Evolutionary conservation across 2,329 filamentous ascomycete genomes (phyloP).

Genomic region (Sporothrix euskadiensis): DNA sequence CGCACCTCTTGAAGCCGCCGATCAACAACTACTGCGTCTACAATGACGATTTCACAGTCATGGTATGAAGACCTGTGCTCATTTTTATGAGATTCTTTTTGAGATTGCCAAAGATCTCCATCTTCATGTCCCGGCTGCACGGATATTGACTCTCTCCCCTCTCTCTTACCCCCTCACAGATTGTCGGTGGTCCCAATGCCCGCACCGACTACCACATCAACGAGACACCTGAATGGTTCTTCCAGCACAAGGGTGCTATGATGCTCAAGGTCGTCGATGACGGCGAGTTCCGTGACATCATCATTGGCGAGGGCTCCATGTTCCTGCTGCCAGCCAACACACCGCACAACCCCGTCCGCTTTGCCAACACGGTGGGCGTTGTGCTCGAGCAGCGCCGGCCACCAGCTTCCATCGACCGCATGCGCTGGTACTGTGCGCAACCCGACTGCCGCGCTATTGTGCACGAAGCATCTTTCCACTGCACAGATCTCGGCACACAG

Average conservation of each 20-base stretch:
- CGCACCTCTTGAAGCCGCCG: slow-evolving; percentile 87
- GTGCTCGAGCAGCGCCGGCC: slow-evolving; percentile 86
- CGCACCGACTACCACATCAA: slow-evolving; percentile 99
- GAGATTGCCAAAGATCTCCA: not conserved
- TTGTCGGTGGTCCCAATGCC: slow-evolving; percentile 89
- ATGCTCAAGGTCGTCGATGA: slow-evolving; percentile 85
- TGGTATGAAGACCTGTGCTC: slow-evolving; percentile 53
- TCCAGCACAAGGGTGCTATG: slow-evolving; percentile 92
- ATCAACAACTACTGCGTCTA: slow-evolving; percentile 99
- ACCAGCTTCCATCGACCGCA: slow-evolving; percentile 66
- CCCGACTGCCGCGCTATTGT: slow-evolving; percentile 65
- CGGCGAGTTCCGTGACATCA: slow-evolving; percentile 72
- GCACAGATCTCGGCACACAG: slow-evolving; percentile 87
- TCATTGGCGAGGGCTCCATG: slow-evolving; percentile 90
- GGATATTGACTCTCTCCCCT: not conserved
- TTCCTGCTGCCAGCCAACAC: slow-evolving; percentile 91
- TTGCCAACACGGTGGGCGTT: slow-evolving; percentile 89
- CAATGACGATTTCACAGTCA: slow-evolving; percentile 78
- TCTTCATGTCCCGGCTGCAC: not conserved
- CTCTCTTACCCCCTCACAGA: slow-evolving; percentile 31
- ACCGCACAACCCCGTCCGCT: slow-evolving; percentile 93
- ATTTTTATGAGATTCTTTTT: not conserved
- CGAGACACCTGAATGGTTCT: slow-evolving; percentile 95
- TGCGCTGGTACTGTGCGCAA: slow-evolving; percentile 76
- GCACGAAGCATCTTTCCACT: slow-evolving; percentile 84